Evolutionary conservation across 2,329 filamentous ascomycete genomes (phyloP).

Genomic region (Phialocephala sp.): DNA sequence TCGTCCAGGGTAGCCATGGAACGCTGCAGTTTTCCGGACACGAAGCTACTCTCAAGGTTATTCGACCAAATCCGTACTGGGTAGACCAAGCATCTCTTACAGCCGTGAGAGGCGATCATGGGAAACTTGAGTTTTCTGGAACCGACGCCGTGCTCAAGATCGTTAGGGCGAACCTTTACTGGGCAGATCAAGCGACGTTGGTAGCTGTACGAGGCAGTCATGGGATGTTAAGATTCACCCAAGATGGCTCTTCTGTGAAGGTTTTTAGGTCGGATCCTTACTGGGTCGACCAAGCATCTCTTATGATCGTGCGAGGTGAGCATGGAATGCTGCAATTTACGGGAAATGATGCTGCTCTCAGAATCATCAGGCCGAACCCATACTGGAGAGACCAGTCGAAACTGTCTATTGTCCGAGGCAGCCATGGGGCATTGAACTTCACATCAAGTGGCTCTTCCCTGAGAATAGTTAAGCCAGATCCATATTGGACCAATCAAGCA

Average conservation of each 20-base stretch:
- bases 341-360: not conserved
- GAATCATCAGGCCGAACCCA: conserved; percentile 3
- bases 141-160: not conserved
- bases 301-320: conserved; percentile 5
- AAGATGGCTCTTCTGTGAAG: not conserved
- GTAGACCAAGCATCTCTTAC: not conserved
- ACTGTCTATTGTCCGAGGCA: no score
- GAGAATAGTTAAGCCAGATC: not conserved
- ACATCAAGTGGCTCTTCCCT: not conserved
- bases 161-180: conserved; percentile 11
- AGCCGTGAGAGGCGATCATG: conserved; percentile 3
- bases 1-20: not conserved
- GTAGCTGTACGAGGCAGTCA: no score
- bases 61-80: conserved; percentile 2
- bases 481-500: conserved; percentile 5
- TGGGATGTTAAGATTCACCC: not conserved
- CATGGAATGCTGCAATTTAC: not conserved
- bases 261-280: conserved; percentile 2
- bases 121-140: not conserved
- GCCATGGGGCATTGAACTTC: not conserved
- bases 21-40: not conserved
- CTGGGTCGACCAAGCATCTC: conserved; percentile 5
- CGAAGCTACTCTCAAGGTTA: not conserved
- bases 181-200: conserved; percentile 12
- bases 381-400: conserved; percentile 15